Conservation (phyloP, 768 basidiomycete species). For the Boletus subparvulus region DNA sequence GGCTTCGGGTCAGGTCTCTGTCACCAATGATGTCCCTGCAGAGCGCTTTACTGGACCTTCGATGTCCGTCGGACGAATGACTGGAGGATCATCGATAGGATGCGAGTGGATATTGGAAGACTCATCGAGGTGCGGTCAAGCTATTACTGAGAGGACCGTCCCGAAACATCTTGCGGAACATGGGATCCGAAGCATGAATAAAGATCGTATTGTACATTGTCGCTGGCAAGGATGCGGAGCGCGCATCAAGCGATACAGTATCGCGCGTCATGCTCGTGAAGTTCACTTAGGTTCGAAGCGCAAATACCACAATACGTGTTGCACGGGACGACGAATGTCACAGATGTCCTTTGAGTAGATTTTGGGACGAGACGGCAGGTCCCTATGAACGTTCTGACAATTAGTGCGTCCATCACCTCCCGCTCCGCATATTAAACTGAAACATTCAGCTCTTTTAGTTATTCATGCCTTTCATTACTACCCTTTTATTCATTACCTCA, state of each 20-base stretch:
- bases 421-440: neutral
- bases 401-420: neutral
- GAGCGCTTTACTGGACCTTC: neutral
- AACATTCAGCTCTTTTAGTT: neutral
- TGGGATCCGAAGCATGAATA: conserved; percentile 8
- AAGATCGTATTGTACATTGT: neutral
- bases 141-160: neutral
- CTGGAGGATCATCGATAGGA: neutral
- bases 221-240: conserved; percentile 5
- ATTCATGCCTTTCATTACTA: neutral
- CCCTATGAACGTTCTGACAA: neutral
- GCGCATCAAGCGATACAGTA: neutral
- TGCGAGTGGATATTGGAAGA: conserved; percentile 3
- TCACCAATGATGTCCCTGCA: no score
- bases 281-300: conserved; percentile 17
- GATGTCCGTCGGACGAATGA: neutral
- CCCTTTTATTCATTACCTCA: neutral
- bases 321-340: neutral
- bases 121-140: neutral
- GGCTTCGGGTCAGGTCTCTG: neutral
- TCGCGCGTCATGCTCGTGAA: conserved; percentile 15
- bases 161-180: conserved; percentile 15
- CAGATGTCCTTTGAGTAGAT: neutral
- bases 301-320: neutral
- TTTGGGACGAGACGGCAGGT: neutral